Conservation (phyloP, 1,284 basidiomycete genomes). For the Naganishia sp. region DNA sequence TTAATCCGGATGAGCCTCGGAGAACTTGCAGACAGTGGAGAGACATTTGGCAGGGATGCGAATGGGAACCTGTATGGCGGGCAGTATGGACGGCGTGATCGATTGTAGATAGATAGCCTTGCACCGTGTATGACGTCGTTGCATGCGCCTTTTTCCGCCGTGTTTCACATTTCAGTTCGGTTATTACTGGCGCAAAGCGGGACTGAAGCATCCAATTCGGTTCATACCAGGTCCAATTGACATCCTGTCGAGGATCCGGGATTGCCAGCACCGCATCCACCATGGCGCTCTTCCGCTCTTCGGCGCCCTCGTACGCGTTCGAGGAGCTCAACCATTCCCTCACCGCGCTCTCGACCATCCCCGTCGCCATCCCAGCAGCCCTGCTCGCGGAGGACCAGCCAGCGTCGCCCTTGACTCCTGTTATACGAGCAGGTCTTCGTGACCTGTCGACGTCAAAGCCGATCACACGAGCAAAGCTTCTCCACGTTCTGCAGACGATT, state of each 20-base stretch:
- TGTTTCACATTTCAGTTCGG: too few species aligned
- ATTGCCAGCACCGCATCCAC: not conserved
- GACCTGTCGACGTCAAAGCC: conserved; percentile 43
- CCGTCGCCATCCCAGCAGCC: conserved; percentile 40
- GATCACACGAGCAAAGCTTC: conserved; percentile 37
- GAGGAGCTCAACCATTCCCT: conserved; percentile 49
- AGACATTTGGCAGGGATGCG: conserved; percentile 11
- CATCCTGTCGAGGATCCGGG: too few species aligned
- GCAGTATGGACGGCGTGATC: conserved; percentile 22
- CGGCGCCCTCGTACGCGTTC: conserved; percentile 45
- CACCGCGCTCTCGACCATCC: conserved; percentile 48
- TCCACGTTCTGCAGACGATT: conserved; percentile 40
- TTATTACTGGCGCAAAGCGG: too few species aligned
- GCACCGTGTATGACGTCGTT: not conserved
- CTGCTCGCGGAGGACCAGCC: conserved; percentile 24
- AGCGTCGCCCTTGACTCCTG: conserved; percentile 25
- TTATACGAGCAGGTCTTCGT: conserved; percentile 40
- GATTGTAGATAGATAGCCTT: not conserved
- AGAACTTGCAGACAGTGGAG: conserved; percentile 7
- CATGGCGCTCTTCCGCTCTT: conserved; percentile 36
- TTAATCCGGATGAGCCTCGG: conserved; percentile 15
- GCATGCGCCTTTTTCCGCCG: not conserved
- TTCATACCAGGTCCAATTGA: too few species aligned
- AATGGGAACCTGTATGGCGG: conserved; percentile 12
- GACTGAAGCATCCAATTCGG: too few species aligned